A percentile compares a stretch with the other conserved stretches of the same genome.
Conservation (phyloP, 148 eudicot genomes). For the Vaccinium vitisidaea region DNA sequence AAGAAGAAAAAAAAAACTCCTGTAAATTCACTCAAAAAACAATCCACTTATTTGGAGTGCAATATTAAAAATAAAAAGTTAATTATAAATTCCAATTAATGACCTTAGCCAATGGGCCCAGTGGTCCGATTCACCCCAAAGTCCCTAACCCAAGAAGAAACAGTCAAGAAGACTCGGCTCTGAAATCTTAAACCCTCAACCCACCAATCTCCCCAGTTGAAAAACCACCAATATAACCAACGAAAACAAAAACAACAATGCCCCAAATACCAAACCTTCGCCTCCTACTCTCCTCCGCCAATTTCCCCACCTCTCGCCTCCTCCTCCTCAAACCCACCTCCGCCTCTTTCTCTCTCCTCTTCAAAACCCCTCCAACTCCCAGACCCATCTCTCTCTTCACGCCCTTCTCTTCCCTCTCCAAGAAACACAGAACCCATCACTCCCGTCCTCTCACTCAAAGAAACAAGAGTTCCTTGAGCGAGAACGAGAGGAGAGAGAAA, state of each 20-base stretch:
- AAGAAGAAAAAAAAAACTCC: no score
- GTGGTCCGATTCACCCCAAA: neutral
- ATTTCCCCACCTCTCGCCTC: slow-evolving; percentile 18
- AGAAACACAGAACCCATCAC: slow-evolving; percentile 15
- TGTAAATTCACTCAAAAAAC: no score
- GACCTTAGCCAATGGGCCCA: neutral
- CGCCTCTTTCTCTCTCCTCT: slow-evolving; percentile 26
- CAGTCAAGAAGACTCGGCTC: neutral
- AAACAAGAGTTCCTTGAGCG: slow-evolving; percentile 33
- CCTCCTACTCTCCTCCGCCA: slow-evolving; percentile 32
- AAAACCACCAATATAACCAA: neutral
- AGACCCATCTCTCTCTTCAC: slow-evolving; percentile 23
- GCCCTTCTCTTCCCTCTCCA: slow-evolving; percentile 34
- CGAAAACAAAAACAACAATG: slow-evolving; percentile 37
- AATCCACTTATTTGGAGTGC: no score
- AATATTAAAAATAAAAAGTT: no score
- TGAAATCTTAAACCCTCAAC: slow-evolving; percentile 7
- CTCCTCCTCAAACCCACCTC: slow-evolving; percentile 17
- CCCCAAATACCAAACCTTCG: slow-evolving; percentile 50
- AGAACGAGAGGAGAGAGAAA: slow-evolving; percentile 30
- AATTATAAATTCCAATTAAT: no score
- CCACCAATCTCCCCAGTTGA: neutral
- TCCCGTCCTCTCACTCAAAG: slow-evolving; percentile 28
- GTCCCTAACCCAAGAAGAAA: neutral
- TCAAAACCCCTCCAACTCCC: slow-evolving; percentile 16